A percentile compares a stretch with the other conserved stretches of the same genome.
phyloP scores from a whole-genome alignment of 192 early-diverging fungal species.

The Spizellomyces punctatus region DNA sequence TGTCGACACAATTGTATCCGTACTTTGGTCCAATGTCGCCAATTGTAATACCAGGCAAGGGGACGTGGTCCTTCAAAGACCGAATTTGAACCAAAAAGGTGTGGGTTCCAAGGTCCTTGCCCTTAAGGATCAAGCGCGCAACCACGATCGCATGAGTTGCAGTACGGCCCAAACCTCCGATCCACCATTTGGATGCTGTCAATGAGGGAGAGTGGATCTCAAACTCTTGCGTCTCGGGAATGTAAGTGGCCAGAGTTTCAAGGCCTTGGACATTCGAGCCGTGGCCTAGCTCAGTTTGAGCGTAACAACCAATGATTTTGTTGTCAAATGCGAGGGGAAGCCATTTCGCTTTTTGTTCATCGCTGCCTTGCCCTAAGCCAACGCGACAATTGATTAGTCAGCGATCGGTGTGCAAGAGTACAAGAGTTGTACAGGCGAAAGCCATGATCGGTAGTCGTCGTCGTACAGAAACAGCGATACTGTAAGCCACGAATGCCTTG shows the following conservation, averaged over 20 bases:
- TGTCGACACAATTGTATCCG: conserved; percentile 84
- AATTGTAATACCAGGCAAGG: conserved; percentile 77
- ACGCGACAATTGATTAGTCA: too few species aligned
- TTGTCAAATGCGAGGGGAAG: conserved; percentile 70
- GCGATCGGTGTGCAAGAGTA: too few species aligned
- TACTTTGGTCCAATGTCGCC: conserved; percentile 90
- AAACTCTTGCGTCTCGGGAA: conserved; percentile 83
- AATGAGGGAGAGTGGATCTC: conserved; percentile 80
- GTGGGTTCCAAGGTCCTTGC: conserved; percentile 77
- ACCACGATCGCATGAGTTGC: conserved; percentile 78
- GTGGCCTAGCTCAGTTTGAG: conserved; percentile 84
- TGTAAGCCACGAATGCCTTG: too few species aligned
- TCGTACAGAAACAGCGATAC: too few species aligned
- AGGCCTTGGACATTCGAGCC: conserved; percentile 88
- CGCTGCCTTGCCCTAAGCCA: conserved; percentile 59
- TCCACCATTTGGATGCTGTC: conserved; percentile 87
- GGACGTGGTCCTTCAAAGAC: conserved; percentile 69
- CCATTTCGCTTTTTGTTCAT: conserved; percentile 80
- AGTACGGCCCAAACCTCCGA: conserved; percentile 77
- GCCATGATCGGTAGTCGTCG: too few species aligned
- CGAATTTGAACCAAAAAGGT: conserved; percentile 83
- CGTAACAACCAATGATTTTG: conserved; percentile 84
- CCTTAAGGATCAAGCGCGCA: conserved; percentile 73
- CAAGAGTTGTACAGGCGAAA: too few species aligned
- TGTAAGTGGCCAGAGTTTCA: conserved; percentile 84